phyloP scores from a whole-genome alignment of 768 basidiomycete species.

The Termitomyces sp. region DNA sequence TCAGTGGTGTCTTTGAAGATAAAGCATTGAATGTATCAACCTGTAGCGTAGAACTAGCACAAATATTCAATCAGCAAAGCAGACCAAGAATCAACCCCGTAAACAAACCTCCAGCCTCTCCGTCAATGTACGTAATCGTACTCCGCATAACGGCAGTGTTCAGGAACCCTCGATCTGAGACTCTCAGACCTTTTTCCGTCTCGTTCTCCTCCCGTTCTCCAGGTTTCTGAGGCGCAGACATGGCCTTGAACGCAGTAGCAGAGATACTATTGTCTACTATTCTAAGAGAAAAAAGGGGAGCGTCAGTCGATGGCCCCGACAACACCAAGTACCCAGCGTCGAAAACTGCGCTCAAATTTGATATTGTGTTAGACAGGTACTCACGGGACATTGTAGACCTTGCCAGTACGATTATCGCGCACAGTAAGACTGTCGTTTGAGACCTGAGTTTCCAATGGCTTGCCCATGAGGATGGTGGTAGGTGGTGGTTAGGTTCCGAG shows the following conservation, averaged over 20 bases:
- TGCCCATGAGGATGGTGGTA: conserved; percentile 11
- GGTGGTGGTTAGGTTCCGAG: not conserved
- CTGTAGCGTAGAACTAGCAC: conserved; percentile 63
- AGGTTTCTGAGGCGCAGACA: conserved; percentile 50
- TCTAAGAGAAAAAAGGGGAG: conserved; percentile 28
- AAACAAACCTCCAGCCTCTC: conserved; percentile 67
- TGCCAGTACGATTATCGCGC: conserved; percentile 81
- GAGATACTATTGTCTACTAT: conserved; percentile 76
- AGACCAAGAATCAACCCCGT: not conserved
- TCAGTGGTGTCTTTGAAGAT: not conserved
- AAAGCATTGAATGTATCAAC: conserved; percentile 24
- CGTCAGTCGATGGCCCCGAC: not conserved
- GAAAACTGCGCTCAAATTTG: not conserved
- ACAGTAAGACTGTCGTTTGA: conserved; percentile 49
- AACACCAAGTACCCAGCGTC: not conserved
- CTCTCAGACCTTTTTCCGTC: conserved; percentile 73
- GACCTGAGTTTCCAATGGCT: conserved; percentile 5
- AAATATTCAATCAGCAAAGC: not conserved
- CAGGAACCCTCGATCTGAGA: conserved; percentile 75
- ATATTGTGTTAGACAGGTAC: conserved; percentile 19
- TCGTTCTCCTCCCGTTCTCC: conserved; percentile 78
- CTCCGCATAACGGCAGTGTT: conserved; percentile 80
- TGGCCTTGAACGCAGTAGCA: conserved; percentile 76
- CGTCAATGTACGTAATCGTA: conserved; percentile 87
- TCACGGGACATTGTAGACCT: conserved; percentile 67